Evolutionary conservation across 73 alveolate genomes (phyloP).

Genomic region (Tetrahymena thermophila): DNA sequence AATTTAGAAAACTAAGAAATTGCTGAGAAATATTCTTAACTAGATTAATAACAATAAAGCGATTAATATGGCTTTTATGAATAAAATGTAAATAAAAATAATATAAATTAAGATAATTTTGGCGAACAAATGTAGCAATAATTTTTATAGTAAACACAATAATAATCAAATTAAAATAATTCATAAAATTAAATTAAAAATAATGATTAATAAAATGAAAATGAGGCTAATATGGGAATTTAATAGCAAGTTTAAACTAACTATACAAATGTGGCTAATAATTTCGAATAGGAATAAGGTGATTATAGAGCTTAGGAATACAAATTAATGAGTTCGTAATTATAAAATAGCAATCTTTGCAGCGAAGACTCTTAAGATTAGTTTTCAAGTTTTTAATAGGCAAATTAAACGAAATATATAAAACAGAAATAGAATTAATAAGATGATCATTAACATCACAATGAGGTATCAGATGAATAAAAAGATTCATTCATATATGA

Average conservation of each 20-base stretch:
- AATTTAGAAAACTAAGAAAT: no score
- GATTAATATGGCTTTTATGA: not conserved
- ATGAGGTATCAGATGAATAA: not conserved
- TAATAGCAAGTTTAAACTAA: no score
- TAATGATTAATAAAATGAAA: no score
- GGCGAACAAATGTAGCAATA: not conserved
- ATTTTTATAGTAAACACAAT: no score
- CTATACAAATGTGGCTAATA: not conserved
- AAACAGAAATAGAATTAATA: not conserved
- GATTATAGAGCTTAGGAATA: not conserved
- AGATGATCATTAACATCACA: not conserved
- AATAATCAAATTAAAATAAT: no score
- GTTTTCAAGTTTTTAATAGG: not conserved
- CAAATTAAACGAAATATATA: not conserved
- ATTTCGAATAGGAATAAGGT: not conserved
- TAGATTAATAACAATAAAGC: no score
- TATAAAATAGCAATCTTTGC: not conserved
- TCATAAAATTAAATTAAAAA: no score
- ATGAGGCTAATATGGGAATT: not conserved
- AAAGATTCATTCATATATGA: not conserved
- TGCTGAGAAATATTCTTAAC: no score
- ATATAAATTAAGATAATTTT: no score
- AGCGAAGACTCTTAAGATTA: not conserved
- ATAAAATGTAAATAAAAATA: not conserved
- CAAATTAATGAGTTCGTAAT: not conserved